Evolutionary conservation across 2,329 filamentous ascomycete species (phyloP).

Genomic region (Fusarium subglutinans): DNA sequence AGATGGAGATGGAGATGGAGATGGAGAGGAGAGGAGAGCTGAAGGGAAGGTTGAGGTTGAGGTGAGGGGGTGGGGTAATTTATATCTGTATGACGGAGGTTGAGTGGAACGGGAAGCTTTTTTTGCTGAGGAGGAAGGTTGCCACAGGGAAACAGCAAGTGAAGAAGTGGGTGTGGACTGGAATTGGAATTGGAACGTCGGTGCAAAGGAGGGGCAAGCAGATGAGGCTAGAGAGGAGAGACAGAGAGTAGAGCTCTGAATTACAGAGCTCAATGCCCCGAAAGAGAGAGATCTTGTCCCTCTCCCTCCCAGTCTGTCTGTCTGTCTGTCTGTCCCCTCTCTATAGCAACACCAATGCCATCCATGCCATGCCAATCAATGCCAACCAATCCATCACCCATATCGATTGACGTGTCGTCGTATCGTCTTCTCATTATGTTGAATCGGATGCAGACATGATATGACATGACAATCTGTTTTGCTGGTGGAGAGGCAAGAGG

Average conservation of each 20-base stretch:
- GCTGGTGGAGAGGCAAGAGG: neutral
- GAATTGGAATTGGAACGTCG: neutral
- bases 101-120: constrained; percentile 4
- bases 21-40: neutral
- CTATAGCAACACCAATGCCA: neutral
- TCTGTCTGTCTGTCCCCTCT: neutral
- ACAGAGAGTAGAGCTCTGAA: neutral
- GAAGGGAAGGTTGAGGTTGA: constrained; percentile 17
- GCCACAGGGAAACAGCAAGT: constrained; percentile 10
- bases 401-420: constrained; percentile 28
- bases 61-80: constrained; percentile 40
- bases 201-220: constrained; percentile 23
- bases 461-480: constrained; percentile 14
- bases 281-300: neutral
- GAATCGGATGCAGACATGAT: constrained; percentile 1
- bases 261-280: constrained; percentile 4
- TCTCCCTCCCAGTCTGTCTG: neutral
- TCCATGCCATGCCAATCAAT: neutral
- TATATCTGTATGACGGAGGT: constrained; percentile 33
- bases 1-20: no score
- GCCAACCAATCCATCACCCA: neutral
- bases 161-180: neutral
- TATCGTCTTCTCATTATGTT: constrained; percentile 12
- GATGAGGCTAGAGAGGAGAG: neutral
- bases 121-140: constrained; percentile 25